Evolutionary conservation across 2,329 filamentous ascomycete genomes (phyloP).

Genomic region (Sclerotinia minor): DNA sequence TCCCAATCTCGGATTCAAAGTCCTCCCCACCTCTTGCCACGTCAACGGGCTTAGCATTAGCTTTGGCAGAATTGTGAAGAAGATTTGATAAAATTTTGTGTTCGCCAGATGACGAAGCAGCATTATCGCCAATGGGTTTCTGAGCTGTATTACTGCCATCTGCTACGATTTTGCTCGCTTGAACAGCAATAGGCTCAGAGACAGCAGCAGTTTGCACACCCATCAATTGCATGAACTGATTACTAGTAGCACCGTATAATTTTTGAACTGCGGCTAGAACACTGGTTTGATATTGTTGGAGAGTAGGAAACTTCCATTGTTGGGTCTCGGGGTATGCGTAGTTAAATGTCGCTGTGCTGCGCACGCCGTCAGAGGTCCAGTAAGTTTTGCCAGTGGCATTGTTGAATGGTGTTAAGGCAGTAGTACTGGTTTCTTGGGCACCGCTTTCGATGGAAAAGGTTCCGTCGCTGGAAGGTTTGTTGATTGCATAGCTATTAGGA

Average conservation of each 20-base stretch:
- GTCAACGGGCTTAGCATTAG: neutral
- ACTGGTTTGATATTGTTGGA: constrained; percentile 29
- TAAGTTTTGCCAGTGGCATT: constrained; percentile 40
- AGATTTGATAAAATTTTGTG: neutral
- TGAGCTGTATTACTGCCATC: constrained; percentile 7
- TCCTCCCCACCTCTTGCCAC: constrained; percentile 26
- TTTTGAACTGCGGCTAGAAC: constrained; percentile 29
- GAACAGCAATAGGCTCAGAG: neutral
- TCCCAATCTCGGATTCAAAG: constrained; percentile 34
- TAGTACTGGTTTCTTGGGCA: constrained; percentile 54
- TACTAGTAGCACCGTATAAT: constrained; percentile 31
- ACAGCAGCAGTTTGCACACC: neutral
- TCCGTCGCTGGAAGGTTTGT: constrained; percentile 53
- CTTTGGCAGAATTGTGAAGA: neutral
- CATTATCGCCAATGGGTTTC: neutral
- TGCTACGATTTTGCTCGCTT: neutral
- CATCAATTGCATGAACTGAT: constrained; percentile 26
- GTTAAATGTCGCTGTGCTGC: constrained; percentile 52
- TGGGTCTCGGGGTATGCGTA: constrained; percentile 73
- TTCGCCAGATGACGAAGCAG: neutral
- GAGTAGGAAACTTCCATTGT: constrained; percentile 30
- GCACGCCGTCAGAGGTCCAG: constrained; percentile 31
- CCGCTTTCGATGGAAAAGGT: constrained; percentile 62
- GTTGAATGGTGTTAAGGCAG: constrained; percentile 68
- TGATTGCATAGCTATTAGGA: constrained; percentile 64